These are phyloP conservation scores for Globisporangium carolinianum DNA, from an alignment of 352 stramenopile genomes.

Conservation along the genomic window DNA sequence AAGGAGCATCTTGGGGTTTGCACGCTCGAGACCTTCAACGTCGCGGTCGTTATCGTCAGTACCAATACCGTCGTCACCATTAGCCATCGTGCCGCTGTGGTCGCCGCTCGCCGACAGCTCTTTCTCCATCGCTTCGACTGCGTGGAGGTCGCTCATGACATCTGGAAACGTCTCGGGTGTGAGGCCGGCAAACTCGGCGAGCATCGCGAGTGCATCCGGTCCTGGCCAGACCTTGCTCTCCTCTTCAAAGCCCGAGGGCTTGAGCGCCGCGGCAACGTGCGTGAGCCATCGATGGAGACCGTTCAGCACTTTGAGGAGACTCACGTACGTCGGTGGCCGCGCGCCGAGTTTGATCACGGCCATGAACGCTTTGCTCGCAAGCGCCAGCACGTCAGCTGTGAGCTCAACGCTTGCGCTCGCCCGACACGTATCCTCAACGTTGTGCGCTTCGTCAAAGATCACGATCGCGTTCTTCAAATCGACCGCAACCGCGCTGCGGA, in stretches of 20 bases:
- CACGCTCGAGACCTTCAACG: conserved; percentile 3
- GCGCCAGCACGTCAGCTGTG: conserved; percentile 33
- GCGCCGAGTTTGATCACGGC: conserved; percentile 59
- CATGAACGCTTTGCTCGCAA: conserved; percentile 56
- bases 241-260: conserved; percentile 57
- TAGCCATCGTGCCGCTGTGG: conserved; percentile 7
- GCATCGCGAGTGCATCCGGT: conserved; percentile 57
- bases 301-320: conserved; percentile 59
- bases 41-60: conserved; percentile 16
- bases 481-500: conserved; percentile 63
- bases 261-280: conserved; percentile 34
- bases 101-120: conserved; percentile 21
- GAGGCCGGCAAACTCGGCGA: conserved; percentile 53
- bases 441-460: conserved; percentile 83
- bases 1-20: conserved; percentile 22
- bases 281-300: conserved; percentile 55
- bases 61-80: conserved; percentile 5
- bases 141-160: conserved; percentile 36
- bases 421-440: conserved; percentile 83
- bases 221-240: conserved; percentile 70
- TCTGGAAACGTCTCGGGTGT: conserved; percentile 35
- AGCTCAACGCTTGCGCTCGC: conserved; percentile 74
- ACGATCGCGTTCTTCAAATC: conserved; percentile 71
- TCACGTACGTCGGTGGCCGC: conserved; percentile 31
- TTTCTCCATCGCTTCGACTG: conserved; percentile 51